A percentile compares a stretch with the other conserved stretches of the same genome.
phyloP scores from a whole-genome alignment of 1,284 basidiomycete species.

The Ustilago nuda region DNA sequence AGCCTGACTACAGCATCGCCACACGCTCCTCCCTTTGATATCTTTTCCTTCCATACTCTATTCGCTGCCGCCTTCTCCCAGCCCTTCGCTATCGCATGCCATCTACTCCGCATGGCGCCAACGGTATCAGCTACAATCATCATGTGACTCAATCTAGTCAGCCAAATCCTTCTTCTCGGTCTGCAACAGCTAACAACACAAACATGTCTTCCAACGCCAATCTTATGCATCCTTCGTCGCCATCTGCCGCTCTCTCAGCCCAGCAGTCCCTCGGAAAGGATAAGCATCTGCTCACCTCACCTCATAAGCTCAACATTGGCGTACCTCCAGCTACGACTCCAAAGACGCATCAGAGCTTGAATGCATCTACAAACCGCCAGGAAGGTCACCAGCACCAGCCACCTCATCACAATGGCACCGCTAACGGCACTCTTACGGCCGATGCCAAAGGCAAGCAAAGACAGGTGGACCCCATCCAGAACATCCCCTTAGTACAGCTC shows the following conservation, averaged over 20 bases:
- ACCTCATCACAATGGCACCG: conserved; percentile 1
- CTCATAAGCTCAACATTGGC: conserved; percentile 51
- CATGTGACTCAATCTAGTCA: conserved; percentile 37
- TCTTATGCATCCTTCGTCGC: conserved; percentile 16
- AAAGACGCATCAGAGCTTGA: conserved; percentile 8
- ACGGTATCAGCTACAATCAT: conserved; percentile 13
- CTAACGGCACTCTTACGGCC: not conserved
- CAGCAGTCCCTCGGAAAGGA: conserved; percentile 13
- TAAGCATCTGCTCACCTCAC: conserved; percentile 27
- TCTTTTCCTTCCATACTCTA: not conserved
- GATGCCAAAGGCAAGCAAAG: conserved; percentile 40
- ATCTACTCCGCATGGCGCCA: conserved; percentile 35
- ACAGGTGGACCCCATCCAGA: conserved; percentile 27
- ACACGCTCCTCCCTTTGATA: not conserved
- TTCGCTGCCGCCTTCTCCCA: not conserved
- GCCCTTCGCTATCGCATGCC: conserved; percentile 30
- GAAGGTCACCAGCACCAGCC: not conserved
- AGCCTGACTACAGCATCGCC: not conserved
- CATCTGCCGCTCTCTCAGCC: conserved; percentile 3
- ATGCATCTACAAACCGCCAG: conserved; percentile 5
- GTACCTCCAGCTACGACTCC: conserved; percentile 46
- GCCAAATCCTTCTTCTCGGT: conserved; percentile 2
- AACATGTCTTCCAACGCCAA: conserved; percentile 30
- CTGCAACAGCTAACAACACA: conserved; percentile 8
- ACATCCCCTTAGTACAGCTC: conserved; percentile 70